Conservation (phyloP, 2,329 filamentous ascomycete genomes). For the Alternaria sp. region DNA sequence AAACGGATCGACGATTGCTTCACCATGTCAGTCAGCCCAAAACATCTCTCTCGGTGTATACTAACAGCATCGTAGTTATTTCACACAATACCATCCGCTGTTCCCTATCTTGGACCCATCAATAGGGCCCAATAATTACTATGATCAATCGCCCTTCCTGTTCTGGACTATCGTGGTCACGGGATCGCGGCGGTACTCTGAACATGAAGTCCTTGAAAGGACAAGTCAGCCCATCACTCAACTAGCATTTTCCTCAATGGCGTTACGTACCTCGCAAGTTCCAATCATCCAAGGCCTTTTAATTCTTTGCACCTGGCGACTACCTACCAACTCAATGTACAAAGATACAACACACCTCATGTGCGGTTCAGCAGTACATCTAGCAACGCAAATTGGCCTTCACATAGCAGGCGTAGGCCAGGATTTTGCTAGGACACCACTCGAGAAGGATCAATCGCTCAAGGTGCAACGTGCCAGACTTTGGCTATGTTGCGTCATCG, state of each 20-base stretch:
- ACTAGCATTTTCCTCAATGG: constrained; percentile 50
- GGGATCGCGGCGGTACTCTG: constrained; percentile 49
- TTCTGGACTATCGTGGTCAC: constrained; percentile 54
- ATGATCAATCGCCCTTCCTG: constrained; percentile 46
- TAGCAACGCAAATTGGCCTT: constrained; percentile 53
- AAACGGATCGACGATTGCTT: constrained; percentile 48
- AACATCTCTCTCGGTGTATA: background rate
- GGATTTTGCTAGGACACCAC: constrained; percentile 50
- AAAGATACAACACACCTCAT: constrained; percentile 53
- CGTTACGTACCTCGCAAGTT: constrained; percentile 47
- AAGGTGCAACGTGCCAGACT: constrained; percentile 47
- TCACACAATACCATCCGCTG: constrained; percentile 44
- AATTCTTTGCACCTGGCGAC: constrained; percentile 52
- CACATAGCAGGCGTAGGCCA: constrained; percentile 52
- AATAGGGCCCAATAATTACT: constrained; percentile 44
- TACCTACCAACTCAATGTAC: constrained; percentile 53
- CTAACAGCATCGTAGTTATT: constrained; percentile 40
- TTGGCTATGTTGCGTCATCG: constrained; percentile 51
- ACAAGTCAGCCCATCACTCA: constrained; percentile 47
- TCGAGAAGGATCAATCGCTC: constrained; percentile 48
- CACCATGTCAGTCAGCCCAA: constrained; percentile 34
- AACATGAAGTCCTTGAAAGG: constrained; percentile 47
- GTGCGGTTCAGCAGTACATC: constrained; percentile 51
- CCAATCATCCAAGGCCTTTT: constrained; percentile 52
- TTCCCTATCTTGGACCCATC: constrained; percentile 46